These are phyloP conservation scores for Macroventuria anomochaeta DNA, from an alignment of 2,329 filamentous ascomycete genomes.

Conservation along the genomic window DNA sequence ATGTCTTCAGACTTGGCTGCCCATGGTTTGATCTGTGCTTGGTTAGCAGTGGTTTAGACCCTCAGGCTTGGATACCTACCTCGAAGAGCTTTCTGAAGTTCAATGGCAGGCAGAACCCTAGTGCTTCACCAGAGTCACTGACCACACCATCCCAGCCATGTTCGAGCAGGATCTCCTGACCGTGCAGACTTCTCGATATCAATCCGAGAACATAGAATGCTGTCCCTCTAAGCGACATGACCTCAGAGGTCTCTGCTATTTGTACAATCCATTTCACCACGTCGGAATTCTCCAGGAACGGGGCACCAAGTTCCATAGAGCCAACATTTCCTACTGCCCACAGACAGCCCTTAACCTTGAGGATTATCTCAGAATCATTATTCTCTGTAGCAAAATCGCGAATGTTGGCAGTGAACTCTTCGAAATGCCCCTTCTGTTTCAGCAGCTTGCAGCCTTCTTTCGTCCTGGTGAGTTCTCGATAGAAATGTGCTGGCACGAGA, in stretches of 20 bases:
- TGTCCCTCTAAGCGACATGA: slow-evolving; percentile 92
- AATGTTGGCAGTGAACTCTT: slow-evolving; percentile 89
- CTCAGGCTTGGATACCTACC: slow-evolving; percentile 50
- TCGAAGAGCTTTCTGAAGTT: slow-evolving; percentile 81
- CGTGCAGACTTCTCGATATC: slow-evolving; percentile 89
- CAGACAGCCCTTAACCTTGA: slow-evolving; percentile 94
- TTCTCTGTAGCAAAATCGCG: slow-evolving; percentile 84
- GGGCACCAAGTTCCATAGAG: slow-evolving; percentile 95
- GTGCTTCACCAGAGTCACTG: slow-evolving; percentile 78
- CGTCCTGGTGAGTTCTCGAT: slow-evolving; percentile 90
- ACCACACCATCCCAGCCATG: slow-evolving; percentile 93
- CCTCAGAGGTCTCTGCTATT: slow-evolving; percentile 85
- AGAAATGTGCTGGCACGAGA: slow-evolving; percentile 93
- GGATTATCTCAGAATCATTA: slow-evolving; percentile 82
- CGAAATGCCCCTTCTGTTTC: slow-evolving; percentile 92
- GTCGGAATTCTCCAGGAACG: slow-evolving; percentile 88
- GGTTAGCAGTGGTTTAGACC: slow-evolving; percentile 22
- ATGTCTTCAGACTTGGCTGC: slow-evolving; percentile 38
- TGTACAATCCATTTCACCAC: slow-evolving; percentile 86
- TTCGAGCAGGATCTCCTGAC: slow-evolving; percentile 87
- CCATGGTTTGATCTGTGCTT: slow-evolving; percentile 49
- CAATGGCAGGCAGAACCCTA: slow-evolving; percentile 86
- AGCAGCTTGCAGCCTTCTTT: slow-evolving; percentile 89
- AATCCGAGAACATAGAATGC: slow-evolving; percentile 95
- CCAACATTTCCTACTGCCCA: slow-evolving; percentile 99